phyloP scores from a whole-genome alignment of 805 yeast species.

The Barnettozyma siamensis region DNA sequence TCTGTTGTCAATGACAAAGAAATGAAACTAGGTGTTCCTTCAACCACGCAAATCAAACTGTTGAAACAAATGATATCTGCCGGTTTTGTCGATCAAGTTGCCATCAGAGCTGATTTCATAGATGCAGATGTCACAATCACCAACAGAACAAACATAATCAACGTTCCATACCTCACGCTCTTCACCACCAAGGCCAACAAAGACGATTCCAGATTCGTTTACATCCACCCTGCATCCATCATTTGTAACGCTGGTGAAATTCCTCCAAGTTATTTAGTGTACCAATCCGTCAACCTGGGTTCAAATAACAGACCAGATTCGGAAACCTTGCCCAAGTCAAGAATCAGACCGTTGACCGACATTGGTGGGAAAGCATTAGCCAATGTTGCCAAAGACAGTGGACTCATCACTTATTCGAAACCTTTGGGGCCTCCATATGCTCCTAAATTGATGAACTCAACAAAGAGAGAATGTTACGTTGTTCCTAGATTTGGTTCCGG shows the following conservation, averaged over 20 bases:
- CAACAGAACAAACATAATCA: constrained; percentile 50
- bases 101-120: constrained; percentile 71
- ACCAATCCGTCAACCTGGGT: constrained; percentile 57
- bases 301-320: constrained; percentile 39
- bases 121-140: constrained; percentile 57
- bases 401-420: constrained; percentile 76
- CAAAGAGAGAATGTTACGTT: constrained; percentile 81
- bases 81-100: constrained; percentile 89
- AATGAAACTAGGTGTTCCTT: constrained; percentile 60
- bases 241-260: constrained; percentile 52
- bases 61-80: constrained; percentile 89
- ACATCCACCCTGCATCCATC: constrained; percentile 75
- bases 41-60: constrained; percentile 62
- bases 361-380: constrained; percentile 70
- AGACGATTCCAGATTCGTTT: constrained; percentile 51
- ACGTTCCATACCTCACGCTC: constrained; percentile 61
- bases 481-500: constrained; percentile 86
- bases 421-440: constrained; percentile 90
- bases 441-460: constrained; percentile 58
- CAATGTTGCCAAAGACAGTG: constrained; percentile 67
- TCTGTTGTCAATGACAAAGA: constrained; percentile 36
- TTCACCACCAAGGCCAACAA: constrained; percentile 31
- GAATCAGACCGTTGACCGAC: constrained; percentile 75
- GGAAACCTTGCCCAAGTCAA: constrained; percentile 38
- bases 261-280: constrained; percentile 80